Evolutionary conservation across 306 rosid species (phyloP).

Genomic region (Dryas alaskensis): DNA sequence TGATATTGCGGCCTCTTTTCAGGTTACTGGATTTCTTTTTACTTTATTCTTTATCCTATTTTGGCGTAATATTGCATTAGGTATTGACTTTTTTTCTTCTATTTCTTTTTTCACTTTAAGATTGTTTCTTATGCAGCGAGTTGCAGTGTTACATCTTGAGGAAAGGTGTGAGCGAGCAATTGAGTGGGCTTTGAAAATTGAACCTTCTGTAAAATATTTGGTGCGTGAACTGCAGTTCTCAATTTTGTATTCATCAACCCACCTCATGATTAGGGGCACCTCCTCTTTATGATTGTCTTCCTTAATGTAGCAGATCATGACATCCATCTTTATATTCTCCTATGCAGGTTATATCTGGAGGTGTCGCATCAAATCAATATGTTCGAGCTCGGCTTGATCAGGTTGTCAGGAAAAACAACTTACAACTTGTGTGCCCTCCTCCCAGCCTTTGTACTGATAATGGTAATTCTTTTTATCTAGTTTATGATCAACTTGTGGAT

Average conservation of each 20-base stretch:
- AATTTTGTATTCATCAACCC: not conserved
- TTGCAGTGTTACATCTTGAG: constrained; percentile 90
- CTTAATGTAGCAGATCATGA: constrained; percentile 11
- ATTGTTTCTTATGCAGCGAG: constrained; percentile 50
- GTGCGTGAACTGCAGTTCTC: constrained; percentile 40
- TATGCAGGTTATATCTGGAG: constrained; percentile 87
- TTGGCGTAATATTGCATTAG: constrained; percentile 7
- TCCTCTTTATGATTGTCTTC: constrained; percentile 17
- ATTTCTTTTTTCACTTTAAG: constrained; percentile 13
- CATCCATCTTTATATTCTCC: constrained; percentile 23
- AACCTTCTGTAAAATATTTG: constrained; percentile 79
- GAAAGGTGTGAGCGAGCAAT: constrained; percentile 92
- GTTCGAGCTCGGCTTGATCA: constrained; percentile 72
- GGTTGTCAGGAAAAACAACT: constrained; percentile 60
- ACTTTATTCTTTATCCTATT: constrained; percentile 1
- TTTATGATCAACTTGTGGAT: constrained; percentile 23
- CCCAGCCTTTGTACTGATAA: constrained; percentile 95
- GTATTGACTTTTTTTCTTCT: constrained; percentile 8
- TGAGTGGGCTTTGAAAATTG: constrained; percentile 90
- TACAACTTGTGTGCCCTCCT: constrained; percentile 89
- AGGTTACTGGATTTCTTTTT: constrained; percentile 46
- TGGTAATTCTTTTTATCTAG: constrained; percentile 47
- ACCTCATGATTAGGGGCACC: not conserved
- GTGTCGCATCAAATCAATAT: constrained; percentile 90
- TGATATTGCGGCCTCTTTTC: constrained; percentile 97